These are phyloP conservation scores for Astrothelium subdiscretum DNA, from an alignment of 495 filamentous ascomycete genomes.

Conservation along the genomic window DNA sequence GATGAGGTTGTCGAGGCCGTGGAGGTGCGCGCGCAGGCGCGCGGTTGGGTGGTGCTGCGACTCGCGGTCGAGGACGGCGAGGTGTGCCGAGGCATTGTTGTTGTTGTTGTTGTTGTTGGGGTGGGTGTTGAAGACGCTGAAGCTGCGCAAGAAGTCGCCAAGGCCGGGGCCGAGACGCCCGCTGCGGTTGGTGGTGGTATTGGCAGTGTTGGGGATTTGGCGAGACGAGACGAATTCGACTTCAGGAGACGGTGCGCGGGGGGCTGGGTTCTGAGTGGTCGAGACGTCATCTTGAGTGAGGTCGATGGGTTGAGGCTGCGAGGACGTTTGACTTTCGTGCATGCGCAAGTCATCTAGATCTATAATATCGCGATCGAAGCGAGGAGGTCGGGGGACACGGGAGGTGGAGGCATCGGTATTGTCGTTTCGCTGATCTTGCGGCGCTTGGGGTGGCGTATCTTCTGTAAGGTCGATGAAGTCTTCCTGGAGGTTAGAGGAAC, in stretches of 20 bases:
- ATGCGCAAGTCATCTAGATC: background rate
- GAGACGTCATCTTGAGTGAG: constrained; percentile 11
- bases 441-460: constrained; percentile 2
- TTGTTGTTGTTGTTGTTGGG: background rate
- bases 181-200: background rate
- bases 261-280: background rate
- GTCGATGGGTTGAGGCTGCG: constrained; percentile 9
- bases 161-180: too few relatives aligned
- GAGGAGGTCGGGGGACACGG: constrained; percentile 9
- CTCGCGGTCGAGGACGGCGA: background rate
- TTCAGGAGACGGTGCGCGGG: background rate
- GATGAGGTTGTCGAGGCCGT: background rate
- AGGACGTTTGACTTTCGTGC: background rate
- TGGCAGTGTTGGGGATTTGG: background rate
- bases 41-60: background rate
- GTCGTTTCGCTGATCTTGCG: background rate
- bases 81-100: background rate
- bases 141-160: too few relatives aligned
- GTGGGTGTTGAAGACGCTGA: background rate
- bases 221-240: background rate
- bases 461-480: constrained; percentile 19
- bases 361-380: constrained; percentile 16
- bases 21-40: background rate
- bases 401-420: background rate
- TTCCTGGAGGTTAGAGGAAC: background rate